Base-by-base conservation (phyloP, 805 yeast genomes). In the Candida broadrunensis region DNA sequence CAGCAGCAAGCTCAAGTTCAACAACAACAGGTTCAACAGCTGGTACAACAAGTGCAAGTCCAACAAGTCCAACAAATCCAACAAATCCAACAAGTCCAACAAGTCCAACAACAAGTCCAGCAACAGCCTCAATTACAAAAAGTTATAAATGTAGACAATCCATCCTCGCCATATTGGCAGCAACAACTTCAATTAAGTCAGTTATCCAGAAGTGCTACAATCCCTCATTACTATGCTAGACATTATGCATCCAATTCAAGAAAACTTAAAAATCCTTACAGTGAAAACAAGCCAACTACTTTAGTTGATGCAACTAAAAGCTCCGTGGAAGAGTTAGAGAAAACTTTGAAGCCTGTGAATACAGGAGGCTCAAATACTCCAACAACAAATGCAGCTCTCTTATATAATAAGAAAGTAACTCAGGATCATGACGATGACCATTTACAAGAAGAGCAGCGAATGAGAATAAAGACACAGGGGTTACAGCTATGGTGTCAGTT, bases 401-500 rank as follows among this genome's bases (percentile, higher is more conserved):
- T 70, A 50, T 65, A 65, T 43, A 67, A 70, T 50, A 70, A 70
- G 55, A 70, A 70, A 43, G 52, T 62, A n/a, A 52, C 60, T 2
- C 63, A 67, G 14, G 70, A 73, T 35, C 67, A 72, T 44, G 86
- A 81, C 48, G 87, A 83, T 52, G 72, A 67, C 36, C 61, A 58
- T 31, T 25, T 46, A 13, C 64, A 58, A 44, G 84, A 81, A 55
- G 82, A 78, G 52, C 81, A 81, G 58, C 67, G 85, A 60, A 75
- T 80, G 66, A 73, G 81, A 61, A 63, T 72, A 27, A 73, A 73
- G 46, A 75, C 79, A 20, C 72, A 73, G 55, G 80, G 85, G 27
- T 83, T 82, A 44, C 97, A 90, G 65, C 75, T 86, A 56, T 93
- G 99, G 99, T 85, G 95, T 39, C 91, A 90, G 5, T 70, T 93